Percentiles rank a stretch among this genome's conserved stretches.
These are phyloP conservation scores for Petrea volubilis DNA, from an alignment of 257 asterid species.

Conservation along the genomic window DNA sequence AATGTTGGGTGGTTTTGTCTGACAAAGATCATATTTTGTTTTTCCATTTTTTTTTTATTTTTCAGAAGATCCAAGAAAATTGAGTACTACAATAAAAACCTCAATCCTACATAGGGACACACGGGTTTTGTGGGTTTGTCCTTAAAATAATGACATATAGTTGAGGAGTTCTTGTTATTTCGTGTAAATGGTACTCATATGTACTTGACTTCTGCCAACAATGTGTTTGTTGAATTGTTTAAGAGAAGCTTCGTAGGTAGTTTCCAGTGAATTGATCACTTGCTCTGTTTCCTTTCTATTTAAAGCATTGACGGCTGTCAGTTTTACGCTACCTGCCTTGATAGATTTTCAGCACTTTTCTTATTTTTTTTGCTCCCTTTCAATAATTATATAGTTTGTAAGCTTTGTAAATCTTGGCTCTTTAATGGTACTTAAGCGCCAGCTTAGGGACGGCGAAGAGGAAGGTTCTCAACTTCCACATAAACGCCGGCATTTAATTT, in stretches of 20 bases:
- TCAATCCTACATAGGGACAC: slow-evolving; percentile 31
- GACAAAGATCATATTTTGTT: neutral
- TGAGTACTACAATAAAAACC: neutral
- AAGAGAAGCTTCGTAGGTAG: slow-evolving; percentile 60
- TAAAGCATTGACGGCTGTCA: slow-evolving; percentile 31
- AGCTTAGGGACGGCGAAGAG: slow-evolving; percentile 46
- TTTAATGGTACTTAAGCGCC: slow-evolving; percentile 73
- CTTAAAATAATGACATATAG: slow-evolving; percentile 16
- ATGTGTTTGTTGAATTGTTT: slow-evolving; percentile 29
- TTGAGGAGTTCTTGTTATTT: slow-evolving; percentile 21
- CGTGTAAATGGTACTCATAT: neutral
- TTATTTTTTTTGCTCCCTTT: too few species aligned
- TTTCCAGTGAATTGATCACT: slow-evolving; percentile 37
- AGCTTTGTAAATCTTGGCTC: slow-evolving; percentile 20
- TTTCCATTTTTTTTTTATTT: neutral
- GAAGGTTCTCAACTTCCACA: slow-evolving; percentile 52
- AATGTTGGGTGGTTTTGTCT: neutral
- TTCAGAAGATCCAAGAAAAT: neutral
- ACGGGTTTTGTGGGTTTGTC: slow-evolving; percentile 29
- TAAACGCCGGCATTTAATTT: slow-evolving; percentile 36
- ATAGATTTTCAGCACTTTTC: neutral
- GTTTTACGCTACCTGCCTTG: slow-evolving; percentile 36
- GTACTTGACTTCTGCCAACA: slow-evolving; percentile 50
- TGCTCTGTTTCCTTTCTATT: neutral
- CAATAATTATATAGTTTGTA: neutral